Percentiles rank a stretch among this genome's conserved stretches.
phyloP scores from a whole-genome alignment of 768 basidiomycete genomes.

The Lepiota venenata region DNA sequence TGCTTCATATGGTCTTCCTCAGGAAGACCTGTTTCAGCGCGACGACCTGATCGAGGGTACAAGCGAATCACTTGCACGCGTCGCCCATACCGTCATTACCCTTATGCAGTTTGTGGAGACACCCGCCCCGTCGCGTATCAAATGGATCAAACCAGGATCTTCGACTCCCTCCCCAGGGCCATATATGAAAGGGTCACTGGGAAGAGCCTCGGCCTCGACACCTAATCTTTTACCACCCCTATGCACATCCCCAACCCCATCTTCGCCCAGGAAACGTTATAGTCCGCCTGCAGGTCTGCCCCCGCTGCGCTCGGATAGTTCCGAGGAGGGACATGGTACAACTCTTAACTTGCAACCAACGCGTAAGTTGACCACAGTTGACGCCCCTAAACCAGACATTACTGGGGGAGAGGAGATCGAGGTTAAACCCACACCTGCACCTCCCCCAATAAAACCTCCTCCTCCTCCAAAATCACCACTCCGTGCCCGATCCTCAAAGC shows the following conservation, averaged over 20 bases:
- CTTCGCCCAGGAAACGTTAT: slow-evolving; percentile 43
- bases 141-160: slow-evolving; percentile 24
- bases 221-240: slow-evolving; percentile 48
- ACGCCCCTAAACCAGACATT: slow-evolving; percentile 16
- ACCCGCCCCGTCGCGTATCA: slow-evolving; percentile 42
- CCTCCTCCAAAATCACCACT: slow-evolving; percentile 50
- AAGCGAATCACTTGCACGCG: slow-evolving; percentile 61
- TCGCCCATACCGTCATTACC: slow-evolving; percentile 71
- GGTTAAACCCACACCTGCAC: slow-evolving; percentile 34
- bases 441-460: slow-evolving; percentile 31
- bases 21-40: slow-evolving; percentile 62
- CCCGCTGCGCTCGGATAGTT: slow-evolving; percentile 53
- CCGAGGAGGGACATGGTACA: slow-evolving; percentile 32
- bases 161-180: slow-evolving; percentile 20
- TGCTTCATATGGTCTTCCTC: slow-evolving; percentile 57
- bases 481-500: slow-evolving; percentile 33
- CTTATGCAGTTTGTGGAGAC: slow-evolving; percentile 61
- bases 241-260: slow-evolving; percentile 32
- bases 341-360: slow-evolving; percentile 5
- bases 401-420: slow-evolving; percentile 20
- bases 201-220: slow-evolving; percentile 55
- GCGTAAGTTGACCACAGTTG: slow-evolving; percentile 10
- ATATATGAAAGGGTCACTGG: slow-evolving; percentile 34
- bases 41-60: slow-evolving; percentile 66
- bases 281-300: slow-evolving; percentile 50